Evolutionary conservation across 306 rosid genomes (phyloP).

Genomic region (Lathyrus aphaca): DNA sequence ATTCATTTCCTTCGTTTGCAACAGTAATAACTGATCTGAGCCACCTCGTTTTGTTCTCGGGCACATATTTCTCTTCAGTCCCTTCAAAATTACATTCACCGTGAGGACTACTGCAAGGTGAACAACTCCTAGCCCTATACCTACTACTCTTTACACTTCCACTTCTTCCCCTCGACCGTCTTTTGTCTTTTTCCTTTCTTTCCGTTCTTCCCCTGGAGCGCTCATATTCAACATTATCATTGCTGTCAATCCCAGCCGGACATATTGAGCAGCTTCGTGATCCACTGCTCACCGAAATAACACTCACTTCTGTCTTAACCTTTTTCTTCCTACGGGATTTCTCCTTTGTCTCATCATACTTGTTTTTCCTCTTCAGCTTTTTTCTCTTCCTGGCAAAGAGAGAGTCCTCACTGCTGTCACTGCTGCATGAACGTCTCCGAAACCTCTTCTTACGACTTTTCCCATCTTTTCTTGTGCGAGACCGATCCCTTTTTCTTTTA

Average conservation of each 20-base stretch:
- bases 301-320: slow-evolving; percentile 56
- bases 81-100: slow-evolving; percentile 46
- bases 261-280: slow-evolving; percentile 60
- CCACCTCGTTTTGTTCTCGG: slow-evolving; percentile 50
- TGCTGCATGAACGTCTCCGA: slow-evolving; percentile 47
- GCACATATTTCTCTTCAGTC: slow-evolving; percentile 44
- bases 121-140: slow-evolving; percentile 63
- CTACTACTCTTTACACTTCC: slow-evolving; percentile 49
- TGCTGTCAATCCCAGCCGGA: slow-evolving; percentile 46
- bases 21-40: slow-evolving; percentile 70
- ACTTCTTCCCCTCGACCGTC: slow-evolving; percentile 45
- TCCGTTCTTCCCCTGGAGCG: slow-evolving; percentile 49
- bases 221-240: slow-evolving; percentile 48
- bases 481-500: slow-evolving; percentile 55
- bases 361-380: slow-evolving; percentile 52
- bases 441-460: slow-evolving; percentile 57
- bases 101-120: slow-evolving; percentile 49
- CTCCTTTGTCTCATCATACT: slow-evolving; percentile 49
- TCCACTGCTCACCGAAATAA: slow-evolving; percentile 45
- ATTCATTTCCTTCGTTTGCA: slow-evolving; percentile 47
- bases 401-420: slow-evolving; percentile 59
- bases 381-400: slow-evolving; percentile 58
- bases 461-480: slow-evolving; percentile 52
- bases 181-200: slow-evolving; percentile 51
- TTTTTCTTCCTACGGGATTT: slow-evolving; percentile 55